These are phyloP conservation scores for Mucor ambiguus DNA, from an alignment of 371 early-diverging fungal genomes.

Conservation along the genomic window DNA sequence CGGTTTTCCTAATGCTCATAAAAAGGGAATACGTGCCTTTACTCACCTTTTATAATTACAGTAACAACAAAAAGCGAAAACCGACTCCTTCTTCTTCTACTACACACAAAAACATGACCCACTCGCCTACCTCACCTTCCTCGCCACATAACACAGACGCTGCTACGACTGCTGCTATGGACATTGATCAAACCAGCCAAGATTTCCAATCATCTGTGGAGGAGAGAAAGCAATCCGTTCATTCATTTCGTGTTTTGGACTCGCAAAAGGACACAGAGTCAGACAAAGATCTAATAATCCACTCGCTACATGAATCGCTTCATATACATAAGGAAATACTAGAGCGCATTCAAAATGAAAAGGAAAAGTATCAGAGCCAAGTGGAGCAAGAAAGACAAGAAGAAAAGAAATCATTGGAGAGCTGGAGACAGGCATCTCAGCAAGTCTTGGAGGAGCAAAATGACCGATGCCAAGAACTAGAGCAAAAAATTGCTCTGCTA, in stretches of 20 bases:
- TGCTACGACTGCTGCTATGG: not conserved
- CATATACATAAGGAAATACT: constrained; percentile 48
- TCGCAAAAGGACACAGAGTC: constrained; percentile 19
- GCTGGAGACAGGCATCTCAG: constrained; percentile 21
- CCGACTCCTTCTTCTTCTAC: not conserved
- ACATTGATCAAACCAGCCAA: constrained; percentile 4
- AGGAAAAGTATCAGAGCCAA: constrained; percentile 29
- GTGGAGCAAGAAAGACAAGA: constrained; percentile 28
- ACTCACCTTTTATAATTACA: constrained; percentile 16
- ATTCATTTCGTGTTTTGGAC: constrained; percentile 20
- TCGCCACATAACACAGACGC: not conserved
- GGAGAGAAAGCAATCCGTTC: constrained; percentile 17
- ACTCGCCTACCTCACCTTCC: not conserved
- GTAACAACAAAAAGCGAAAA: constrained; percentile 3
- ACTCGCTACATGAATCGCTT: constrained; percentile 40
- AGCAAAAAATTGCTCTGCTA: constrained; percentile 19
- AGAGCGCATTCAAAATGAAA: constrained; percentile 42
- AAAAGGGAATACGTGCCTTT: constrained; percentile 24
- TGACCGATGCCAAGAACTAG: constrained; percentile 22
- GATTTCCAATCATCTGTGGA: constrained; percentile 7
- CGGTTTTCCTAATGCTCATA: constrained; percentile 23
- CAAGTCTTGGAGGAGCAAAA: constrained; percentile 28
- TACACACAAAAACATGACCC: too few relatives aligned
- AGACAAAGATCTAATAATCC: constrained; percentile 41
- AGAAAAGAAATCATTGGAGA: constrained; percentile 17